A percentile compares a stretch with the other conserved stretches of the same genome.
Evolutionary conservation across 768 basidiomycete genomes (phyloP).

Genomic region (Termitomyces heimii): DNA sequence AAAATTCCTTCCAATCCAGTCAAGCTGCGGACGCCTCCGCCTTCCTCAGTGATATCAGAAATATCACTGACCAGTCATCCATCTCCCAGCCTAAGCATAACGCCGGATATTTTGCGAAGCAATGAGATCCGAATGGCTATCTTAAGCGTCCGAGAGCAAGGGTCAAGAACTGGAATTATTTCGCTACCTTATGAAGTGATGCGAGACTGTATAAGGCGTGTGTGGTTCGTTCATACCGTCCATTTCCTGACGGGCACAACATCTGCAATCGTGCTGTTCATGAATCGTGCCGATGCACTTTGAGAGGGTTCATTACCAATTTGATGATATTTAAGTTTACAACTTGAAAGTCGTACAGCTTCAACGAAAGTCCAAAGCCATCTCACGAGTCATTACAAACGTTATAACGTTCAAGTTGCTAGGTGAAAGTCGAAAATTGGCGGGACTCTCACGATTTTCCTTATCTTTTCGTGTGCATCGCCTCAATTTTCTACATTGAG

Average conservation of each 20-base stretch:
- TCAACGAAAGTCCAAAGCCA: background rate
- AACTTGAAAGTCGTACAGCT: background rate
- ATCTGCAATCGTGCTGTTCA: background rate
- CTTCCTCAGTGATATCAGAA: background rate
- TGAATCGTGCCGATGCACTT: background rate
- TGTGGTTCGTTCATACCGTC: background rate
- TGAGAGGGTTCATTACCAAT: background rate
- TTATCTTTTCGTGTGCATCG: background rate
- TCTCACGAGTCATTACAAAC: background rate
- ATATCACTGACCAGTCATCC: background rate
- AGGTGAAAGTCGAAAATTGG: background rate
- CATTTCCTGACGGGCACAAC: background rate
- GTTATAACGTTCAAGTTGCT: background rate
- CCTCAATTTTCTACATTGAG: background rate
- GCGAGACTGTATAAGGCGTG: background rate
- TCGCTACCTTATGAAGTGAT: too few species aligned
- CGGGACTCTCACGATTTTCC: background rate
- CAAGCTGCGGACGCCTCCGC: background rate
- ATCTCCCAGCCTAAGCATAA: background rate
- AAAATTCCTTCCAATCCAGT: background rate
- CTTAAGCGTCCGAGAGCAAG: too few species aligned
- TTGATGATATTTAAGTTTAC: too few species aligned
- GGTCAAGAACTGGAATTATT: too few species aligned
- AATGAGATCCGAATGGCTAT: too few species aligned
- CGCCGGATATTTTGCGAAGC: too few species aligned